Evolutionary conservation across 2,329 filamentous ascomycete genomes (phyloP), one percentile per base, ranked within the genome.

Genomic region (Penicillium palitans): DNA sequence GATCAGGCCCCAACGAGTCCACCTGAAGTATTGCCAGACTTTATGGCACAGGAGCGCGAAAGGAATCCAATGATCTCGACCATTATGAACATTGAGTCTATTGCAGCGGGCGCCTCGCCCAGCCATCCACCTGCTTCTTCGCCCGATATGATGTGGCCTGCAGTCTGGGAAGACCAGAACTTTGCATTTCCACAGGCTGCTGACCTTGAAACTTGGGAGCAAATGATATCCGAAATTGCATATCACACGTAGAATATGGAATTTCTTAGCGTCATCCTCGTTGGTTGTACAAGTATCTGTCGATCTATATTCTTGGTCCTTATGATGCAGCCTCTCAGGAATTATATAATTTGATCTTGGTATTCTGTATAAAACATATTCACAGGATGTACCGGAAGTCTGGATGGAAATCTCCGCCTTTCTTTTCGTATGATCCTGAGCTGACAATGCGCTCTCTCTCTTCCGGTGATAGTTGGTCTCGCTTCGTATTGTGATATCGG

Each of bases 191-290:
- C 59, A 15, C 52, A 61, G 13, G 59, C 59, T 41, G 46, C 59
- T 19, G 59, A 61, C 31, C 44, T 58, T 39, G 51, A 52, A 42
- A 61, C 55, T 15, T 61, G 59, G 59, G 59, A 61, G 21, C 59
- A 61, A 40, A 61, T 61, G 59, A 59, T 61, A 19, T 61, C 56
- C 17, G 55, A 61, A 40, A 61, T 61, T 46, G 59, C 59, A 24
- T 60, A 60, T 44, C 58, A 60, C 27, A 45, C 56, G 3, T 60
- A 60, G 39, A 8, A 29, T n/a, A 24, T 47, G 12, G 12, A 15
- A 52, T 17, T 4, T 6, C 7, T 15, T 21, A 17, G 4, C 15
- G 27, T 24, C 29, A 31, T 31, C 17, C 12, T 29, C 2, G 25
- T 19, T 24, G 27, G 19, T 24, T 42, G 25, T 52, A 44, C 10